Conservation (phyloP, 2,329 filamentous ascomycete species). For the Neonectria coccinea region DNA sequence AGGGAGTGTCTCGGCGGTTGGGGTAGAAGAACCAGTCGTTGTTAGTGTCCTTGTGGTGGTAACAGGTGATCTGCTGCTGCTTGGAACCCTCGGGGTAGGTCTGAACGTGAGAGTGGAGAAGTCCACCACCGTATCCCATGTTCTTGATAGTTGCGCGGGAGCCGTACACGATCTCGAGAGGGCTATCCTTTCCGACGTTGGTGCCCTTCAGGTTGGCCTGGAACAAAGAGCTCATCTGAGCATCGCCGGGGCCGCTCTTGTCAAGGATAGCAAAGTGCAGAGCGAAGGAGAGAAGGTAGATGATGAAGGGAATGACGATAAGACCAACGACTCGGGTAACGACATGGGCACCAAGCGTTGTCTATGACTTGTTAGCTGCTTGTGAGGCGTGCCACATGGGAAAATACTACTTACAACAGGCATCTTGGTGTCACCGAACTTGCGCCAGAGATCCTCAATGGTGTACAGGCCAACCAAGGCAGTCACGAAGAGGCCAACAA, state of each 20-base stretch:
- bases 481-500: slow-evolving; percentile 95
- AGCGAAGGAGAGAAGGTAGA: slow-evolving; percentile 97
- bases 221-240: slow-evolving; percentile 99
- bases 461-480: slow-evolving; percentile 96
- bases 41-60: slow-evolving; percentile 99
- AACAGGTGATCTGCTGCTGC: slow-evolving; percentile 98
- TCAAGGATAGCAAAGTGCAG: slow-evolving; percentile 94
- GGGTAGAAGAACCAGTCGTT: slow-evolving; percentile 99
- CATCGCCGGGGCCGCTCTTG: slow-evolving; percentile 94
- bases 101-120: slow-evolving; percentile 96
- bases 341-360: slow-evolving; percentile 81
- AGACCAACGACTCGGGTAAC: slow-evolving; percentile 84
- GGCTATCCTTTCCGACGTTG: slow-evolving; percentile 93
- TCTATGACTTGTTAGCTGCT: slow-evolving; percentile 43
- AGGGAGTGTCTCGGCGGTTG: slow-evolving; percentile 81
- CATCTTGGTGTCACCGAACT: slow-evolving; percentile 95
- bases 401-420: slow-evolving; percentile 71
- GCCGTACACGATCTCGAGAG: slow-evolving; percentile 89
- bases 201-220: slow-evolving; percentile 96
- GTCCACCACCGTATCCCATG: slow-evolving; percentile 97
- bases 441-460: slow-evolving; percentile 95
- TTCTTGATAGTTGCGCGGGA: slow-evolving; percentile 96
- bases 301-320: slow-evolving; percentile 87
- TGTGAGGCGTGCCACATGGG: neutral
- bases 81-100: slow-evolving; percentile 93